A percentile compares a stretch with the other conserved stretches of the same genome.
Conservation (phyloP, 768 basidiomycete genomes). For the Rhodosporidiobolus odoratus region DNA sequence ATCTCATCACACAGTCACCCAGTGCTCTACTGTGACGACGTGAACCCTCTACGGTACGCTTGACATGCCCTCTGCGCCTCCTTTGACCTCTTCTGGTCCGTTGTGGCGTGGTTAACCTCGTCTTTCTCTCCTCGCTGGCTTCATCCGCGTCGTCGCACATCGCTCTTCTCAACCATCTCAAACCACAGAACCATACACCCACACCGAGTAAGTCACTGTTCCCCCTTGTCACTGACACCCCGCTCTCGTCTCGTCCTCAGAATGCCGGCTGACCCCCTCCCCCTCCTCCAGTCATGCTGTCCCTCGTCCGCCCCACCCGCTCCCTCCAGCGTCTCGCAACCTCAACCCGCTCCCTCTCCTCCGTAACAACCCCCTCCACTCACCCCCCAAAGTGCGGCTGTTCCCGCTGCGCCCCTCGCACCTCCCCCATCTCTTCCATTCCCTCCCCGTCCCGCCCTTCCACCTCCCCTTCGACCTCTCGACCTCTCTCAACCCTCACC, state of each 20-base stretch:
- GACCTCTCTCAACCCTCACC: conserved; percentile 6
- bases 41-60: too few relatives aligned
- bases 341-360: neutral
- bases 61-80: too few relatives aligned
- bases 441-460: conserved; percentile 9
- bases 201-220: too few relatives aligned
- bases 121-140: neutral
- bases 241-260: too few relatives aligned
- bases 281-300: neutral
- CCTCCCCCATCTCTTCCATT: conserved; percentile 12
- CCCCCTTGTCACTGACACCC: too few relatives aligned
- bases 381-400: conserved; percentile 30
- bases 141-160: neutral
- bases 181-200: neutral
- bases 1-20: neutral
- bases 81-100: too few relatives aligned
- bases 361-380: conserved; percentile 16
- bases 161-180: neutral
- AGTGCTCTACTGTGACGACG: neutral
- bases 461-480: neutral
- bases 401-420: conserved; percentile 29
- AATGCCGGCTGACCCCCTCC: neutral
- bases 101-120: neutral
- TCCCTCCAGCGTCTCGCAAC: neutral
- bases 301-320: conserved; percentile 6